A percentile compares a stretch with the other conserved stretches of the same genome.
These are phyloP conservation scores for Neonectria faginata DNA, from an alignment of 2,329 filamentous ascomycete genomes.

Conservation along the genomic window DNA sequence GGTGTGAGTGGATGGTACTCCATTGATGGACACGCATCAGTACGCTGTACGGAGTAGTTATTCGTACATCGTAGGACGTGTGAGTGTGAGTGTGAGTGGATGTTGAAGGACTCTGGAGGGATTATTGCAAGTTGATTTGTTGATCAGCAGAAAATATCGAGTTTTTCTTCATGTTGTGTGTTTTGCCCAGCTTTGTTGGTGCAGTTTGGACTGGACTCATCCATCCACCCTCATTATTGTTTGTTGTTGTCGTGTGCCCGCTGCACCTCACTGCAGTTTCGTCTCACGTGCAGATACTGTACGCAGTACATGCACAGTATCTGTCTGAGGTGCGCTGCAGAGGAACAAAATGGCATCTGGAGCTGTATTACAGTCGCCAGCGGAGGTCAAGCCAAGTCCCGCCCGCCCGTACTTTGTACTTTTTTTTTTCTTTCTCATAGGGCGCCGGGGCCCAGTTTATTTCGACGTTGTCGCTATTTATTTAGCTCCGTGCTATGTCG, in stretches of 20 bases:
- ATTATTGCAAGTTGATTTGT: not conserved
- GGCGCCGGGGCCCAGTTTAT: constrained; percentile 34
- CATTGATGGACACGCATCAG: constrained; percentile 1
- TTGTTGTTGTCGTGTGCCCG: constrained; percentile 9
- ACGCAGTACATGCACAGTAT: constrained; percentile 7
- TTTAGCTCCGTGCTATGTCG: constrained; percentile 35
- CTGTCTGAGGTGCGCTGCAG: constrained; percentile 8
- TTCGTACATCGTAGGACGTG: not conserved
- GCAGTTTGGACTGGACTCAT: constrained; percentile 1
- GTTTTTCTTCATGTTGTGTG: not conserved
- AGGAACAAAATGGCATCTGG: constrained; percentile 4
- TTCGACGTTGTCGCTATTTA: constrained; percentile 37
- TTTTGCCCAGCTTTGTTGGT: not conserved
- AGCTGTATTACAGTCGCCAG: not conserved
- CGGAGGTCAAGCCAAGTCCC: not conserved
- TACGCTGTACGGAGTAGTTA: no score
- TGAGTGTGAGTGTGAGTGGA: constrained; percentile 11
- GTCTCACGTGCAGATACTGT: constrained; percentile 10
- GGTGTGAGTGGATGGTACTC: constrained; percentile 21
- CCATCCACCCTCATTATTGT: constrained; percentile 16
- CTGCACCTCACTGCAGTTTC: constrained; percentile 17
- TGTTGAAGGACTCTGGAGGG: not conserved
- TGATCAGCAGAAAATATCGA: not conserved
- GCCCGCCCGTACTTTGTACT: no score
- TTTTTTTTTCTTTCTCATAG: constrained; percentile 6